These are phyloP conservation scores for Casuarina glauca DNA, from an alignment of 306 rosid species.

Conservation along the genomic window DNA sequence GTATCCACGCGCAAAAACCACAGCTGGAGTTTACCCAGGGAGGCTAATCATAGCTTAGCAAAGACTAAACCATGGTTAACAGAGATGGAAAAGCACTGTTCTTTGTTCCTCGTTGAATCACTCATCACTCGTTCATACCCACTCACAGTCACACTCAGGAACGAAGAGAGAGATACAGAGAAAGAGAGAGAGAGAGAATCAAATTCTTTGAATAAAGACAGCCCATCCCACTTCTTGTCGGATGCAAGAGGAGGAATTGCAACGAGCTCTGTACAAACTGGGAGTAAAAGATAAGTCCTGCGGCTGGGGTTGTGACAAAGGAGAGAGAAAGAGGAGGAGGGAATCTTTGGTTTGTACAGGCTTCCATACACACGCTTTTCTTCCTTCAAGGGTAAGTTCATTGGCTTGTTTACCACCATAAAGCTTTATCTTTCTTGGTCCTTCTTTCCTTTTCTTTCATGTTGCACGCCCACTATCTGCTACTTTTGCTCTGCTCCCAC, in stretches of 20 bases:
- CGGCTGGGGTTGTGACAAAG: slow-evolving; percentile 18
- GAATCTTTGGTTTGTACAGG: slow-evolving; percentile 23
- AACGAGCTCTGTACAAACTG: slow-evolving; percentile 18
- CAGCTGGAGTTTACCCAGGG: too few species aligned
- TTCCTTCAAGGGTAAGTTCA: slow-evolving; percentile 36
- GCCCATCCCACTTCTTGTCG: slow-evolving; percentile 34
- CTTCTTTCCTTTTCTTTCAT: slow-evolving; percentile 24
- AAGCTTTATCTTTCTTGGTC: slow-evolving; percentile 33
- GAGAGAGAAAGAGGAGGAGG: slow-evolving; percentile 3
- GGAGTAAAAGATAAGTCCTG: slow-evolving; percentile 29
- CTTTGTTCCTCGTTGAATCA: slow-evolving; percentile 32
- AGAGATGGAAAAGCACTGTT: slow-evolving; percentile 29
- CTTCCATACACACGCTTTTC: slow-evolving; percentile 2
- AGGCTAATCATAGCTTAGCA: too few species aligned
- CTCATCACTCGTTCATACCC: slow-evolving; percentile 20
- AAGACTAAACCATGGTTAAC: slow-evolving; percentile 13
- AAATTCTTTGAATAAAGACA: slow-evolving; percentile 50
- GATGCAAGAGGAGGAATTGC: not conserved
- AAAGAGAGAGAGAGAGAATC: slow-evolving; percentile 30
- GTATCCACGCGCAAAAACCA: too few species aligned
- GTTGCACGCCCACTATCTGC: slow-evolving; percentile 33
- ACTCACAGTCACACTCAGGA: not conserved
- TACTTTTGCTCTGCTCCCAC: slow-evolving; percentile 26
- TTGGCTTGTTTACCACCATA: slow-evolving; percentile 6
- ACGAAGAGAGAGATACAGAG: not conserved